These are phyloP conservation scores for Eucalyptus regnans DNA, from an alignment of 345 rosid genomes.

Conservation along the genomic window DNA sequence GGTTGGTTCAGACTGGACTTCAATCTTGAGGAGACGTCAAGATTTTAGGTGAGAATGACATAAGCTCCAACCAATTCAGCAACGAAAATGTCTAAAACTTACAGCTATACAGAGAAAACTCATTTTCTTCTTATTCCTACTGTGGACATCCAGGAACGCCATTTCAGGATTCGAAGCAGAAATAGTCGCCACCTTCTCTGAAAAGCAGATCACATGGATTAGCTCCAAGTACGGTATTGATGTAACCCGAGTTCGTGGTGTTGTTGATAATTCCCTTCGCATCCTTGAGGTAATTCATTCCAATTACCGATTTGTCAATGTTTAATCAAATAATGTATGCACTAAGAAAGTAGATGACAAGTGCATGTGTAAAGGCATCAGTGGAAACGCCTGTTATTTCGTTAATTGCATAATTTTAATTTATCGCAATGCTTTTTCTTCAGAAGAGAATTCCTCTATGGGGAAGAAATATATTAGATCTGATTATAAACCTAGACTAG, in stretches of 20 bases:
- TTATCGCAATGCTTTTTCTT: not conserved
- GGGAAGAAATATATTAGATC: not conserved
- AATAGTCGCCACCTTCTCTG: constrained; percentile 20
- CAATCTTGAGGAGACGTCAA: constrained; percentile 45
- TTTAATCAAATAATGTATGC: not conserved
- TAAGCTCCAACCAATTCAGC: not conserved
- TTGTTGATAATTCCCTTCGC: constrained; percentile 42
- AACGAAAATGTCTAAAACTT: not conserved
- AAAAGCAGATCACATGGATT: constrained; percentile 35
- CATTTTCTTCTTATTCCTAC: not conserved
- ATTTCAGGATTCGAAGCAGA: constrained; percentile 47
- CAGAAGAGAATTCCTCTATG: not conserved
- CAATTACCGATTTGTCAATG: not conserved
- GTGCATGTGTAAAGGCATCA: not conserved
- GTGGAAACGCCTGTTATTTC: not conserved
- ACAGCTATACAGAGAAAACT: not conserved
- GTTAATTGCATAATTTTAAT: not conserved
- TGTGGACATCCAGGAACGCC: constrained; percentile 19
- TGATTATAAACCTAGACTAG: not conserved
- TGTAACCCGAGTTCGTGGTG: constrained; percentile 37
- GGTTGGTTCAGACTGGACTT: constrained; percentile 66
- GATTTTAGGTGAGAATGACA: constrained; percentile 22
- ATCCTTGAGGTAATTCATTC: constrained; percentile 35
- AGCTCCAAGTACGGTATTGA: constrained; percentile 35
- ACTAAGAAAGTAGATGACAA: not conserved